Conservation (phyloP, 2,329 filamentous ascomycete species). For the Diplodia sapinea region DNA sequence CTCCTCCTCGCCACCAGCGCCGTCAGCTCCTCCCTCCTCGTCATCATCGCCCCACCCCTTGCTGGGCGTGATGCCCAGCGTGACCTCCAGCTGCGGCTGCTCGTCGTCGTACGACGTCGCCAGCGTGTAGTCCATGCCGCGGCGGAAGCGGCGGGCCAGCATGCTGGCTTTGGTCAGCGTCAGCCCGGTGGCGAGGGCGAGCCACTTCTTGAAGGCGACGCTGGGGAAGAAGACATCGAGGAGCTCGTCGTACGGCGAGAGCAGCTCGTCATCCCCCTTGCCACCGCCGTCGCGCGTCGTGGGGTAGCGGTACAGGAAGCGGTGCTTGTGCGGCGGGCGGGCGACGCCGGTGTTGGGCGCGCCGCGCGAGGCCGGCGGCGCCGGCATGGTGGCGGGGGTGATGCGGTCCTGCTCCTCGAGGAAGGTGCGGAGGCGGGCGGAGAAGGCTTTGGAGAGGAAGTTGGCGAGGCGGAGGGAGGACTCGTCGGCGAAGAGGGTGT, state of each 20-base stretch:
- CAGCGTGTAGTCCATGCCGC: conserved; percentile 88
- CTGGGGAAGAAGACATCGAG: conserved; percentile 84
- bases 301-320: conserved; percentile 80
- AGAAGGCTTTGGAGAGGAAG: conserved; percentile 80
- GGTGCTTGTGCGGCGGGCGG: conserved; percentile 91
- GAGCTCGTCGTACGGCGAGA: conserved; percentile 70
- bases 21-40: conserved; percentile 49
- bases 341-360: conserved; percentile 65
- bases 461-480: conserved; percentile 82
- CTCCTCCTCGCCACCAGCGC: conserved; percentile 45
- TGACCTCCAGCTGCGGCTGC: conserved; percentile 82
- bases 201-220: conserved; percentile 85
- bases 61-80: conserved; percentile 83
- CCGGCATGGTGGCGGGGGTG: conserved; percentile 42
- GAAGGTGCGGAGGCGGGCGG: conserved; percentile 71
- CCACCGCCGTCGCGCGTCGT: conserved; percentile 45
- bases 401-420: conserved; percentile 67
- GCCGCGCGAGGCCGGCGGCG: conserved; percentile 42
- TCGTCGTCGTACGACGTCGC: conserved; percentile 79
- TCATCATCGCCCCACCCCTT: conserved; percentile 80
- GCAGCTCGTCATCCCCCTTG: conserved; percentile 32
- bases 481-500: conserved; percentile 78
- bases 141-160: conserved; percentile 84
- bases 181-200: conserved; percentile 80
- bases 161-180: conserved; percentile 75